Evolutionary conservation across 805 yeast genomes (phyloP), one percentile per base, ranked within the genome.

Genomic region (Tetrapisispora fleetii): DNA sequence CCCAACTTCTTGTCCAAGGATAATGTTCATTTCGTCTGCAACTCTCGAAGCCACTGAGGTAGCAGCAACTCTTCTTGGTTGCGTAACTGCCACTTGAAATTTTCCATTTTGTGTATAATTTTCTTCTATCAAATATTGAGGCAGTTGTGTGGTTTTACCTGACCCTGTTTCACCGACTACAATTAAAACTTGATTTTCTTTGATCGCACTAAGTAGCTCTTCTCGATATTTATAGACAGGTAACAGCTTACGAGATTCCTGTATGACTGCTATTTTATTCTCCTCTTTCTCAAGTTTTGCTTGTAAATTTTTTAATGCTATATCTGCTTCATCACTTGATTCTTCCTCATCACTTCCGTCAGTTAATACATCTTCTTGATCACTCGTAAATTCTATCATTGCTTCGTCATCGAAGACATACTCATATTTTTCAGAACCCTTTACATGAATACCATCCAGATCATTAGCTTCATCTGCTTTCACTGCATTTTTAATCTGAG

Each of bases 31-130:
- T 65, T 91, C 99, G 42, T 86, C 88, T 0, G 97, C 89, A 1
- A 91, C 98, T 58, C 99, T 77, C 2, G 83, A 65, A 0, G 99
- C 96, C 43, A 89, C 95, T 43, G 87, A 82, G 46, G 80, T 84
- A 0, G 98, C 98, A 0, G 98, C 98, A 9, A 91, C 97, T 59
- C 98, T 74, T 58, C 98, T 77, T 0, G 98, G 98, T 64, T 90
- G 97, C 0, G 97, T 90, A 57, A 95, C 87, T 1, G 89, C 96
- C 5, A 90, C 74, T 52, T 70, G 79, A 54, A 64, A 78, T 37
- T 85, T 70, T 0, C 78, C 77, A 36, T 67, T 63, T 36, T 71
- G 58, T 1, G 89, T 75, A 56, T 81, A 88, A 0, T 96, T 95
- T 21, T 84, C 90, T 57, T 89, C 95, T 50, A 79, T 77, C 13